These are phyloP conservation scores for Viola pubescens DNA, from an alignment of 441 rosid genomes.

Conservation along the genomic window DNA sequence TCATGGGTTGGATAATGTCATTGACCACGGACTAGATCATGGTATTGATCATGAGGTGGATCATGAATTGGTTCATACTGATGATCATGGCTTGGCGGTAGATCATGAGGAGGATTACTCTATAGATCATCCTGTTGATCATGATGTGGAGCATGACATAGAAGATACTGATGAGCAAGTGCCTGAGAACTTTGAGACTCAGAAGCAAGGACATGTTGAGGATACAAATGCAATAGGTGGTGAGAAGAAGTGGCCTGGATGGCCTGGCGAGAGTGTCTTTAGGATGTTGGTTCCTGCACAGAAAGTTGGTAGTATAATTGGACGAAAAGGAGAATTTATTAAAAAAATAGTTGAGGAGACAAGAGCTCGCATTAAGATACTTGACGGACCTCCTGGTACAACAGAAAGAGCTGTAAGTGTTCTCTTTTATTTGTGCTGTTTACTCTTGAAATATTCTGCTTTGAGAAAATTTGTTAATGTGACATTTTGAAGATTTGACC, in stretches of 20 bases:
- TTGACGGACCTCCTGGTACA: conserved; percentile 99
- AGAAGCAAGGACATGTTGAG: conserved; percentile 36
- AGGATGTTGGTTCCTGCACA: conserved; percentile 98
- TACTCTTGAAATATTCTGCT: neutral
- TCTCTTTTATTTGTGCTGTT: conserved; percentile 12
- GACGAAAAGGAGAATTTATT: conserved; percentile 94
- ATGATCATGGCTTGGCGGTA: conserved; percentile 11
- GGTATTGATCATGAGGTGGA: conserved; percentile 28
- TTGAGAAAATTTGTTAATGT: conserved; percentile 1
- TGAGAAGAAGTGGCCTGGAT: conserved; percentile 98
- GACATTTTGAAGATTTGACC: conserved; percentile 8
- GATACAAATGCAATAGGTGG: conserved; percentile 36
- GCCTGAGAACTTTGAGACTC: conserved; percentile 30
- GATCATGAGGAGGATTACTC: conserved; percentile 26
- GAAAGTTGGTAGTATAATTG: conserved; percentile 96
- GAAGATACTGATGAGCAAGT: conserved; percentile 25
- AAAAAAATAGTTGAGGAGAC: conserved; percentile 98
- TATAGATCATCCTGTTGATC: conserved; percentile 27
- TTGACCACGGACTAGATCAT: conserved; percentile 20
- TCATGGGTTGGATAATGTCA: conserved; percentile 16
- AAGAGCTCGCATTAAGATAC: conserved; percentile 91
- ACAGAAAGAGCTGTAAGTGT: conserved; percentile 96
- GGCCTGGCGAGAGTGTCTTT: conserved; percentile 99
- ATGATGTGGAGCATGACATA: conserved; percentile 20
- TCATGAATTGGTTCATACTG: conserved; percentile 12